These are phyloP conservation scores for Pulicaria dysenterica DNA, from an alignment of 129 eudicot species.

Conservation along the genomic window DNA sequence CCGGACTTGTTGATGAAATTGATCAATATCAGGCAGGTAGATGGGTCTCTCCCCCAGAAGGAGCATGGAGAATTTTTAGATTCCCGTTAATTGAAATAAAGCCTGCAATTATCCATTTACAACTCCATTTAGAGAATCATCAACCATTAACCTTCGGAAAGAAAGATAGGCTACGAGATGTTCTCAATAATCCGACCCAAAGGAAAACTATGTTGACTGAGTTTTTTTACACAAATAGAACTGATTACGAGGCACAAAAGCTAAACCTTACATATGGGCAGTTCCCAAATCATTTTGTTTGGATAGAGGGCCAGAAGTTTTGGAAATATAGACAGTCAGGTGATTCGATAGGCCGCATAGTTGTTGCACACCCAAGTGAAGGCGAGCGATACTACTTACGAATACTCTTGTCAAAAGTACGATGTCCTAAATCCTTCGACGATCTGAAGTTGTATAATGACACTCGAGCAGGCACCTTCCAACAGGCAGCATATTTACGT, in stretches of 20 bases:
- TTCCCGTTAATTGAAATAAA: not conserved
- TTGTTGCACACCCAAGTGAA: not conserved
- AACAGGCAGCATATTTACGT: too few relatives aligned
- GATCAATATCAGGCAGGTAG: not conserved
- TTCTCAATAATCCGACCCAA: not conserved
- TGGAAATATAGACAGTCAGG: not conserved
- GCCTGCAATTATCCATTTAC: not conserved
- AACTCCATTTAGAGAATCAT: not conserved
- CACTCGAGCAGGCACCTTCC: too few relatives aligned
- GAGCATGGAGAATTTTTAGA: not conserved
- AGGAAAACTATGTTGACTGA: constrained; percentile 10
- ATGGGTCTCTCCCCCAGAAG: not conserved
- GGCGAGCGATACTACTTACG: constrained; percentile 8
- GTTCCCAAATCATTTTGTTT: constrained; percentile 1
- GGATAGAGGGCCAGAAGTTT: not conserved
- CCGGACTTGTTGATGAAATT: not conserved
- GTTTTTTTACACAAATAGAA: not conserved
- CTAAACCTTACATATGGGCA: not conserved
- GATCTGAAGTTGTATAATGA: too few relatives aligned
- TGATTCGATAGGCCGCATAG: not conserved
- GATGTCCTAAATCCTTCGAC: not conserved
- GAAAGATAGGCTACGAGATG: not conserved
- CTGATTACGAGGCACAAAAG: not conserved
- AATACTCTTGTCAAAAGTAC: not conserved
- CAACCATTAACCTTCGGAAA: not conserved